Percentiles rank a stretch among this genome's conserved stretches.
phyloP scores from a whole-genome alignment of 768 basidiomycete genomes.

The Xerocomus spinulosus region DNA sequence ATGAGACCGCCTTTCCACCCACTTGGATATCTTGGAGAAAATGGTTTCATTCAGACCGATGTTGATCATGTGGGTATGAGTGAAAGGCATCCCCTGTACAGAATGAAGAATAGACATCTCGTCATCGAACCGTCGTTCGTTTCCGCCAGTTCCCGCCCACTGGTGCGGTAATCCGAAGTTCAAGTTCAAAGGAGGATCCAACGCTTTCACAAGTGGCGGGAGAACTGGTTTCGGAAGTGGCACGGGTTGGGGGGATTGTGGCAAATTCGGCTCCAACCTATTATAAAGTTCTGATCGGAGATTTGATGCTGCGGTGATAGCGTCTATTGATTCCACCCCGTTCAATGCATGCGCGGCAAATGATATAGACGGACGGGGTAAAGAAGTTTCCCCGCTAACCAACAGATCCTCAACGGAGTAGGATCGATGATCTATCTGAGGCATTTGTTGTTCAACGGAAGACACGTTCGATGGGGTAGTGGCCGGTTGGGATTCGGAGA shows the following conservation, averaged over 20 bases:
- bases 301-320: not conserved
- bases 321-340: not conserved
- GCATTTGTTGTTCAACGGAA: not conserved
- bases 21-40: slow-evolving; percentile 29
- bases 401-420: not conserved
- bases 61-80: slow-evolving; percentile 18
- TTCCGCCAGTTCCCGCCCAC: not conserved
- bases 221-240: slow-evolving; percentile 6
- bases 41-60: slow-evolving; percentile 29
- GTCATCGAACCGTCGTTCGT: slow-evolving; percentile 10
- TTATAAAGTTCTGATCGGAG: not conserved
- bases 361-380: not conserved
- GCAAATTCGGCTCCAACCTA: not conserved
- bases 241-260: not conserved
- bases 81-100: slow-evolving; percentile 17
- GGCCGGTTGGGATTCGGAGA: not conserved
- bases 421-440: not conserved
- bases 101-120: slow-evolving; percentile 19
- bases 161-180: slow-evolving; percentile 11
- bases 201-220: slow-evolving; percentile 7
- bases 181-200: slow-evolving; percentile 15
- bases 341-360: not conserved
- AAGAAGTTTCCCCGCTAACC: not conserved
- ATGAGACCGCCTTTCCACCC: slow-evolving; percentile 32
- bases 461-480: not conserved